Conservation (phyloP, 2,329 filamentous ascomycete species). For the Moelleriella libera region DNA sequence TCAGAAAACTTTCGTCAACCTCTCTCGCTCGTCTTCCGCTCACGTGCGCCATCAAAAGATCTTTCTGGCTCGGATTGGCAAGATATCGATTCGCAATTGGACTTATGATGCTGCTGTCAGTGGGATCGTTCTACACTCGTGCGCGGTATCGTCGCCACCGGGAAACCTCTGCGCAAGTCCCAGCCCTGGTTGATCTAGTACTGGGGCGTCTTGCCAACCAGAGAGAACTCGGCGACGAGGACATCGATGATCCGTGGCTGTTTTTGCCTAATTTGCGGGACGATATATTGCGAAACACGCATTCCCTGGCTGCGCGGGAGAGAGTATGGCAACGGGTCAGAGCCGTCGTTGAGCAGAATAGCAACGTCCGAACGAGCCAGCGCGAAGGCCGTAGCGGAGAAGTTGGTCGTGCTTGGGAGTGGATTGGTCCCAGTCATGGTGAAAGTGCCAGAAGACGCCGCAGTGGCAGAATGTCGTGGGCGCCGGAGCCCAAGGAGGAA, state of each 20-base stretch:
- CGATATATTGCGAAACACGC: constrained; percentile 73
- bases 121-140: constrained; percentile 46
- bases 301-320: constrained; percentile 62
- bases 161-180: constrained; percentile 58
- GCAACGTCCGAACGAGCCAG: constrained; percentile 70
- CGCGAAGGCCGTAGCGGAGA: constrained; percentile 53
- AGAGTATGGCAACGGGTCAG: constrained; percentile 74
- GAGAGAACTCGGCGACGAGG: constrained; percentile 61
- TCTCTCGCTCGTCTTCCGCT: constrained; percentile 87
- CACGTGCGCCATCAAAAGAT: constrained; percentile 66
- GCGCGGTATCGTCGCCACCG: constrained; percentile 47
- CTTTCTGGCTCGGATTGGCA: constrained; percentile 67
- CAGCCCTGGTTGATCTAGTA: constrained; percentile 69
- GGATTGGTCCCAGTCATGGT: constrained; percentile 45
- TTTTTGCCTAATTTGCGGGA: constrained; percentile 82
- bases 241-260: constrained; percentile 62
- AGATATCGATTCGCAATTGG: constrained; percentile 78
- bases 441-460: constrained; percentile 30
- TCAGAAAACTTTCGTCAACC: constrained; percentile 59
- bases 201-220: constrained; percentile 72
- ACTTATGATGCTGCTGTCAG: constrained; percentile 38
- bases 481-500: constrained; percentile 23
- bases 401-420: constrained; percentile 54
- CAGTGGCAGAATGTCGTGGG: constrained; percentile 37
- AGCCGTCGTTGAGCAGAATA: constrained; percentile 80